A percentile compares a stretch with the other conserved stretches of the same genome.
Conservation (phyloP, 352 stramenopile species). For the Paralagenidium karlingii region DNA sequence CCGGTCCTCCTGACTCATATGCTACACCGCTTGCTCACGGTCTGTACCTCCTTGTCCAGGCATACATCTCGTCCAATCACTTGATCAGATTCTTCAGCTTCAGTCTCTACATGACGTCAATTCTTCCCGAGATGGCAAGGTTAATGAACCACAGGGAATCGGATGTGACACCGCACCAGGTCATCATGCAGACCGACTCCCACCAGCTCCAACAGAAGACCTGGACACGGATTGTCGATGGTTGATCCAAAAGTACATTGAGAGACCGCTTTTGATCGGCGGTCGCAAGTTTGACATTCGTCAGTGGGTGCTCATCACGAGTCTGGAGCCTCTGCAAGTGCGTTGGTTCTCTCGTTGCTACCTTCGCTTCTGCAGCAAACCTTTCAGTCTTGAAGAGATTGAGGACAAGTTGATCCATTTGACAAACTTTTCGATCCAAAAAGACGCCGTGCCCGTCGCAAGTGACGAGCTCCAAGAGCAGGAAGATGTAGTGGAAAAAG, state of each 20-base stretch:
- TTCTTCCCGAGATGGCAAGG: conserved; percentile 3
- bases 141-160: not conserved
- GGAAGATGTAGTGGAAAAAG: no score
- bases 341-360: conserved; percentile 70
- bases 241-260: conserved; percentile 83
- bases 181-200: not conserved
- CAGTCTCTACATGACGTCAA: conserved; percentile 14
- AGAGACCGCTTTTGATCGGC: conserved; percentile 41
- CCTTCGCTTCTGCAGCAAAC: conserved; percentile 50
- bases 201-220: not conserved
- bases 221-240: conserved; percentile 9
- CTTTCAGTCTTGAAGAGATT: conserved; percentile 28
- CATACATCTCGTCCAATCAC: no score
- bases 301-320: conserved; percentile 75
- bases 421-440: conserved; percentile 81
- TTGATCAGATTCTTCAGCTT: conserved; percentile 37
- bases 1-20: not conserved
- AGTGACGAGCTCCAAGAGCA: no score
- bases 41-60: not conserved
- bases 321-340: conserved; percentile 26
- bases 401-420: conserved; percentile 56
- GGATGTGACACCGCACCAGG: not conserved
- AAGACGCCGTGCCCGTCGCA: conserved; percentile 13
- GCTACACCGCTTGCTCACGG: not conserved
- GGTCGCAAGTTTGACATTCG: conserved; percentile 77